Conservation (phyloP, 2,329 filamentous ascomycete species). For the Monosporascus sp. region DNA sequence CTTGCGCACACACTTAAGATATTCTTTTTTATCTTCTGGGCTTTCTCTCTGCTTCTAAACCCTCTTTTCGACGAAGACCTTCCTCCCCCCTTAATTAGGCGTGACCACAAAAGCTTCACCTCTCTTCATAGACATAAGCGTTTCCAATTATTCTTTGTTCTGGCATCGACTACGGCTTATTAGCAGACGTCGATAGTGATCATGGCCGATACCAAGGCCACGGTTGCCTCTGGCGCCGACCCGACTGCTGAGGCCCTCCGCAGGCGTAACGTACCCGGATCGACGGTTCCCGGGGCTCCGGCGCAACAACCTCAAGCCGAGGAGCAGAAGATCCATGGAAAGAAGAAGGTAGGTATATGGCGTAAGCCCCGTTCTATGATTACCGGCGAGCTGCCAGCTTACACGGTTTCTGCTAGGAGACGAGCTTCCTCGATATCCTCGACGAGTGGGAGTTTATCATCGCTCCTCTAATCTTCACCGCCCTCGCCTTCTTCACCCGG, state of each 20-base stretch:
- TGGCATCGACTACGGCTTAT: not conserved
- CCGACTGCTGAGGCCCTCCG: conserved; percentile 48
- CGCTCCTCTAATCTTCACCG: conserved; percentile 56
- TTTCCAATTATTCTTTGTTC: not conserved
- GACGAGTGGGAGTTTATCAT: conserved; percentile 59
- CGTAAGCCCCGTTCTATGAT: conserved; percentile 1
- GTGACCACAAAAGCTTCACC: not conserved
- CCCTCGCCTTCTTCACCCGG: conserved; percentile 60
- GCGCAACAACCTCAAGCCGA: conserved; percentile 41
- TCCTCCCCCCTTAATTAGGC: not conserved
- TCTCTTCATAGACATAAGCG: not conserved
- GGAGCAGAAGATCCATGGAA: conserved; percentile 52
- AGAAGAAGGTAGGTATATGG: conserved; percentile 44
- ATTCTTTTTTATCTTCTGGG: not conserved
- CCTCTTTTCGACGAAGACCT: not conserved
- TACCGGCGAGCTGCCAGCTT: conserved; percentile 4
- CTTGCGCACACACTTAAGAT: not conserved
- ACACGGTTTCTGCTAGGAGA: conserved; percentile 32
- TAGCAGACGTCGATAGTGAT: conserved; percentile 7
- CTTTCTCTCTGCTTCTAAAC: not conserved
- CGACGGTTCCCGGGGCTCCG: conserved; percentile 29
- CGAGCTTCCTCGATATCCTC: conserved; percentile 57
- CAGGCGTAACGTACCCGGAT: conserved; percentile 47
- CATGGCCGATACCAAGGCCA: conserved; percentile 52
- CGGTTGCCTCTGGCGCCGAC: conserved; percentile 56